A percentile compares a stretch with the other conserved stretches of the same genome.
Conservation (phyloP, 345 rosid genomes). For the Camelina hispida region DNA sequence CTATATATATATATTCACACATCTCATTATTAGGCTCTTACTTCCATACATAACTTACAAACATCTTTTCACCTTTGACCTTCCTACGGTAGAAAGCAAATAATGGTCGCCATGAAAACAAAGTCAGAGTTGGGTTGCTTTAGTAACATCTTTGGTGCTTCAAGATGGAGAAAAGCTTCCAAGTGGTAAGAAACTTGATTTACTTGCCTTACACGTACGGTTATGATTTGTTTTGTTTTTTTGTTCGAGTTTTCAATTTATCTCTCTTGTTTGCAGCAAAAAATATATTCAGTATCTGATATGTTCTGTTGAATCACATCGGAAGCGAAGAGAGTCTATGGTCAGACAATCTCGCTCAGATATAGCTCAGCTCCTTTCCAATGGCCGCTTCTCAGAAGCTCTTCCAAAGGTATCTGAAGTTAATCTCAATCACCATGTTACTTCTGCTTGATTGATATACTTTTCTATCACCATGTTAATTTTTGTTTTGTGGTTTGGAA, state of each 20-base stretch:
- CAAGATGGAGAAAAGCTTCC: slow-evolving; percentile 40
- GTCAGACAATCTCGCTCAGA: slow-evolving; percentile 42
- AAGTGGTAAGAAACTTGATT: slow-evolving; percentile 27
- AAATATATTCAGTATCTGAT: slow-evolving; percentile 33
- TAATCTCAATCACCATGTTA: not conserved
- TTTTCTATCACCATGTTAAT: not conserved
- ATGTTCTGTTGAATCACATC: slow-evolving; percentile 33
- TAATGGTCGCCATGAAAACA: slow-evolving; percentile 1
- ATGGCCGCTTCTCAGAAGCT: slow-evolving; percentile 36
- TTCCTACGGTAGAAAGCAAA: not conserved
- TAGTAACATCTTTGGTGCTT: slow-evolving; percentile 13
- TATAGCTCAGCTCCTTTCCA: slow-evolving; percentile 40
- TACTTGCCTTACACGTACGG: slow-evolving; percentile 10
- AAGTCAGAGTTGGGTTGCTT: slow-evolving; percentile 9
- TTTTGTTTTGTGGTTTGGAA: not conserved
- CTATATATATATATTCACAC: not conserved
- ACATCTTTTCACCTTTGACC: slow-evolving; percentile 30
- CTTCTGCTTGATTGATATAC: not conserved
- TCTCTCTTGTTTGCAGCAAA: slow-evolving; percentile 40
- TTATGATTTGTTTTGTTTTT: not conserved
- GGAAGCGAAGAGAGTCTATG: slow-evolving; percentile 45
- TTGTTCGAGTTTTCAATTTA: not conserved
- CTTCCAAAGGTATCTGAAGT: slow-evolving; percentile 39
- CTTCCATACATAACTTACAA: not conserved
- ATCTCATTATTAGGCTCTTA: not conserved